Evolutionary conservation across 257 asterid species (phyloP).

Genomic region (Coffea eugenioides): DNA sequence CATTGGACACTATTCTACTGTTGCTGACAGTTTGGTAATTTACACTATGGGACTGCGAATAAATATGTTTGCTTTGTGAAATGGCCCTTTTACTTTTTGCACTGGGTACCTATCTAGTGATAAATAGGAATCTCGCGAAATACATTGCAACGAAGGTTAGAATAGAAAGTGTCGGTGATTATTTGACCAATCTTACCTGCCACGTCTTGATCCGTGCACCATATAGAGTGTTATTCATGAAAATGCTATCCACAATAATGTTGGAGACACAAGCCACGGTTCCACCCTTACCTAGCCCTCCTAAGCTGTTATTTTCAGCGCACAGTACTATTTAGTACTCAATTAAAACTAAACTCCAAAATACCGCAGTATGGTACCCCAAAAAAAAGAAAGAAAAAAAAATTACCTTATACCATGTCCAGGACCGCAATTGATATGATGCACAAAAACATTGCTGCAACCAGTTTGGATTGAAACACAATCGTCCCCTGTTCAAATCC

Average conservation of each 20-base stretch:
- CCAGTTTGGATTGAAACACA: constrained; percentile 91
- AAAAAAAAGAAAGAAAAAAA: background rate
- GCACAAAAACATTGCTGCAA: constrained; percentile 62
- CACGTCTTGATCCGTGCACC: constrained; percentile 93
- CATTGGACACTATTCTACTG: too few species aligned
- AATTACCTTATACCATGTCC: constrained; percentile 90
- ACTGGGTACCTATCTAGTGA: too few species aligned
- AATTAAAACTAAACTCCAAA: too few species aligned
- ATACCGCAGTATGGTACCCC: background rate
- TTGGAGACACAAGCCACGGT: constrained; percentile 72
- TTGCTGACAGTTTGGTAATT: too few species aligned
- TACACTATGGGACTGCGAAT: too few species aligned
- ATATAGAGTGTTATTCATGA: constrained; percentile 55
- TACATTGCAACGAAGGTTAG: too few species aligned
- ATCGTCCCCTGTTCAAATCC: constrained; percentile 59
- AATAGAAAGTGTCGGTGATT: background rate
- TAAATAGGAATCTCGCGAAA: background rate
- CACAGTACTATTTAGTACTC: background rate
- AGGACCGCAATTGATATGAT: constrained; percentile 78
- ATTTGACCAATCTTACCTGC: constrained; percentile 48
- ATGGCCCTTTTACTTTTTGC: too few species aligned
- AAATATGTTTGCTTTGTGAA: too few species aligned
- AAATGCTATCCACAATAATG: constrained; percentile 51
- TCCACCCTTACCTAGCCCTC: constrained; percentile 73
- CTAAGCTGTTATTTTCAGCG: constrained; percentile 44